These are phyloP conservation scores for Marchantia polymorpha DNA, from an alignment of 225 moss, liverwort and hornwort species.

Conservation along the genomic window DNA sequence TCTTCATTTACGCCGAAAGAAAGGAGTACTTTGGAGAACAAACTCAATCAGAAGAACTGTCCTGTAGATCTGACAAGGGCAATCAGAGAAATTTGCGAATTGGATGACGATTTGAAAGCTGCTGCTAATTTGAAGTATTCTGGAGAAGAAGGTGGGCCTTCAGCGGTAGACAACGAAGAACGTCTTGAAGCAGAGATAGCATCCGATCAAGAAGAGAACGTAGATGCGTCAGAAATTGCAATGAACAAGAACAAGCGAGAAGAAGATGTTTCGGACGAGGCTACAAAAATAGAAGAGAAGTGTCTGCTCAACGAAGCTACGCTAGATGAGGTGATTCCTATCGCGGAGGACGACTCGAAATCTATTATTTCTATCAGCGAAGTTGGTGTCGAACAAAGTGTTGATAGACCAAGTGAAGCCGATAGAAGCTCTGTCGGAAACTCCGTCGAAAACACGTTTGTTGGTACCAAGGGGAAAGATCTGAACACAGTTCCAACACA, in stretches of 20 bases:
- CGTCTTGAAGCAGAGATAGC: slow-evolving; percentile 28
- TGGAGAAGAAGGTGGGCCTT: slow-evolving; percentile 20
- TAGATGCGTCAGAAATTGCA: slow-evolving; percentile 24
- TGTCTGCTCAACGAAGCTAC: slow-evolving; percentile 18
- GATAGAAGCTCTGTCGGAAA: background rate
- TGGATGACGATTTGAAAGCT: slow-evolving; percentile 37
- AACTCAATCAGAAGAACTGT: slow-evolving; percentile 40
- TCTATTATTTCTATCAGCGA: background rate
- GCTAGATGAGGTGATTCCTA: slow-evolving; percentile 13
- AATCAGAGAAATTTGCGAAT: slow-evolving; percentile 43
- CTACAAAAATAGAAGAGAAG: slow-evolving; percentile 29
- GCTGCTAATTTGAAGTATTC: slow-evolving; percentile 2
- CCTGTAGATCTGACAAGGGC: slow-evolving; percentile 32
- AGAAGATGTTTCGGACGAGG: slow-evolving; percentile 18
- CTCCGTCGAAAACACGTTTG: background rate
- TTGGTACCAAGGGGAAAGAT: background rate
- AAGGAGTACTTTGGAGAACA: slow-evolving; percentile 37
- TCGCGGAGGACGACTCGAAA: slow-evolving; percentile 4
- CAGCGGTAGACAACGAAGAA: slow-evolving; percentile 26
- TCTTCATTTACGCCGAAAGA: slow-evolving; percentile 44
- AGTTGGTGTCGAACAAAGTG: background rate
- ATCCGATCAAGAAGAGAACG: slow-evolving; percentile 31
- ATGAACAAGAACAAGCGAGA: slow-evolving; percentile 33
- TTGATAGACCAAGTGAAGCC: slow-evolving; percentile 1
- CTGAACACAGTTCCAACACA: slow-evolving; percentile 27